Base-by-base conservation (phyloP, 345 rosid genomes). In the Kernera saxatilis region DNA sequence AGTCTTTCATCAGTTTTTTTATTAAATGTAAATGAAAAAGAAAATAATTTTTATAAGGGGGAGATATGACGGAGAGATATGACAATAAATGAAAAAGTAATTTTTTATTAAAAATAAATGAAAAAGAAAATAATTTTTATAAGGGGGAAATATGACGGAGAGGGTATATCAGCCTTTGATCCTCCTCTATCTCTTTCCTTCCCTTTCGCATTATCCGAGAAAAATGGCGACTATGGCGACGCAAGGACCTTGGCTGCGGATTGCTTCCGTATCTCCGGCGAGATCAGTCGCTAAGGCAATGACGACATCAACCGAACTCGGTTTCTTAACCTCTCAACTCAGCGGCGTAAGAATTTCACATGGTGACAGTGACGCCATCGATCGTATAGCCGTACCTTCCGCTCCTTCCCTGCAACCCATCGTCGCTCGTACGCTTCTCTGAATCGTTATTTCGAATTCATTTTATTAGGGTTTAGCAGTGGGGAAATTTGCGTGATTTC, bases 161-260 rank as follows among this genome's bases (percentile, higher is more conserved):
- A n/a, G n/a, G n/a, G n/a, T n/a, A n/a, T n/a, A n/a, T n/a, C n/a
- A n/a, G n/a, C n/a, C n/a, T n/a, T n/a, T n/a, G n/a, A n/a, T n/a
- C n/a, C n/a, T n/a, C n/a, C n/a, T n/a, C n/a, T n/a, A n/a, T n/a
- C n/a, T 43, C 21, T 2, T 14, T 39, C 3, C 9, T 43, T 43
- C 10, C 21, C 25, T 35, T 3, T 3, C 3, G 2, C 26, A 11
- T 27, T 49, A 63, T 32, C 56, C 0, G 44, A 39, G 45, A 64
- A 22, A 22, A 65, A 46, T 64, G 69, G 54, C 53, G 10, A 43
- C 40, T 30, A 64, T 21, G 57, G 58, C 59, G 60, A 51, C 60
- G 50, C 51, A 37, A 10, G 51, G 51, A 2, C 27, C 62, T 52
- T 52, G 71, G 71, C 39, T 51, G 2, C 25, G 23, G 49, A 37